Conservation (phyloP, 1,284 basidiomycete genomes). For the Ganoderma leucocontextum region DNA sequence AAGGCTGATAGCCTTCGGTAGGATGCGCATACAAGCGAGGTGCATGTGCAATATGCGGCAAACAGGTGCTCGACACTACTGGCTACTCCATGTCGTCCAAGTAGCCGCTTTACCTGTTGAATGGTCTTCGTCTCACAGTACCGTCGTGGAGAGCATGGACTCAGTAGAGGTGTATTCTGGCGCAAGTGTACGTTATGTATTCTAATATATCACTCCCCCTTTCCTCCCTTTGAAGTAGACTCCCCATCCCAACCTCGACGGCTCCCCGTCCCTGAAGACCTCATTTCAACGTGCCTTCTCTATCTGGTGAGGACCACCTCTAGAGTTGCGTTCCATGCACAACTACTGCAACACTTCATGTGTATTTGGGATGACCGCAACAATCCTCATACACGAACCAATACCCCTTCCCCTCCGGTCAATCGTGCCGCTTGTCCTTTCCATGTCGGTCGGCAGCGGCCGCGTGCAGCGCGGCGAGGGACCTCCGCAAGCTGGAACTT, state of each 20-base stretch:
- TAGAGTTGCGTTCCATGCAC: background rate
- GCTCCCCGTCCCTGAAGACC: background rate
- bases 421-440: constrained; percentile 24
- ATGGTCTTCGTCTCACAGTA: background rate
- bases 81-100: constrained; percentile 87
- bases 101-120: constrained; percentile 42
- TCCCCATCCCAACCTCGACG: background rate
- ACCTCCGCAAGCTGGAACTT: constrained; percentile 35
- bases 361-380: background rate
- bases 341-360: background rate
- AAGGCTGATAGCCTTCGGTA: constrained; percentile 40
- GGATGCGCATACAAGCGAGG: constrained; percentile 89
- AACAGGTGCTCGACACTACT: constrained; percentile 80
- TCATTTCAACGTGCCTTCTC: background rate
- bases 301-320: background rate
- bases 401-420: background rate
- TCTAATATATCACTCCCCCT: constrained; percentile 18
- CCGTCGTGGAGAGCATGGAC: constrained; percentile 20
- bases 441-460: constrained; percentile 35
- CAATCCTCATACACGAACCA: background rate
- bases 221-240: background rate
- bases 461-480: constrained; percentile 39
- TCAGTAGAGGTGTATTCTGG: constrained; percentile 29
- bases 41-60: constrained; percentile 84
- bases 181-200: constrained; percentile 31